Evolutionary conservation across 106 monocot genomes (phyloP).

Genomic region (Apostasia ramifera): DNA sequence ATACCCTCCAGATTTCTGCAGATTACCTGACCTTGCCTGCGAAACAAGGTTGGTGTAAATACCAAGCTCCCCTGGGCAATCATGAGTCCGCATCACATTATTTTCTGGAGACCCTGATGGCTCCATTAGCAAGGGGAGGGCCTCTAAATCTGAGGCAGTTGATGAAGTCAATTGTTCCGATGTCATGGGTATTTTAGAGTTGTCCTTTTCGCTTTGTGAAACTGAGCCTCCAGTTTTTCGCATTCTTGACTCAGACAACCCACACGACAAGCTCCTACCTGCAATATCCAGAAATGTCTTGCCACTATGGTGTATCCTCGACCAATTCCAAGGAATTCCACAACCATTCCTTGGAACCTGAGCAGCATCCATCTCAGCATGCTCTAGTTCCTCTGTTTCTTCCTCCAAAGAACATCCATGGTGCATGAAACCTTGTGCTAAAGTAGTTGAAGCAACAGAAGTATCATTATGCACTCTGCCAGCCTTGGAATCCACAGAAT

Average conservation of each 20-base stretch:
- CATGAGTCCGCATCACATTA: conserved; percentile 18
- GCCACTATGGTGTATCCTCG: conserved; percentile 81
- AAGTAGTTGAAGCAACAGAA: conserved; percentile 31
- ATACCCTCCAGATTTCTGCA: conserved; percentile 6
- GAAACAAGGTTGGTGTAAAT: conserved; percentile 48
- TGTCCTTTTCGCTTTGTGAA: conserved; percentile 27
- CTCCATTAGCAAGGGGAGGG: conserved; percentile 60
- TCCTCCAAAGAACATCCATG: conserved; percentile 12
- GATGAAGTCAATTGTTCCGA: conserved; percentile 45
- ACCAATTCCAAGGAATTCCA: conserved; percentile 97
- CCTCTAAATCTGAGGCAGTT: conserved; percentile 68
- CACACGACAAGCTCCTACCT: conserved; percentile 89
- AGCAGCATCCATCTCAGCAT: conserved; percentile 28
- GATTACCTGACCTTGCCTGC: conserved; percentile 36
- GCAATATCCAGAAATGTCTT: conserved; percentile 77
- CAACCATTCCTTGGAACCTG: conserved; percentile 62
- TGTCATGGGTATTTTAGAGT: conserved; percentile 17
- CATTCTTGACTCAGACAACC: conserved; percentile 61
- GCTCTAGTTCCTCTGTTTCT: conserved; percentile 16
- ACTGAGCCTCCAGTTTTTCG: conserved; percentile 31
- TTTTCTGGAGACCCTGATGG: conserved; percentile 42
- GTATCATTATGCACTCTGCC: conserved; percentile 22
- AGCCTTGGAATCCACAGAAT: conserved; percentile 19
- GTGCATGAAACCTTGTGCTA: conserved; percentile 12
- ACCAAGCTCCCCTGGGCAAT: conserved; percentile 59